Evolutionary conservation across 257 asterid species (phyloP), one percentile per base, ranked within the genome.

Genomic region (Lycium barbarum): DNA sequence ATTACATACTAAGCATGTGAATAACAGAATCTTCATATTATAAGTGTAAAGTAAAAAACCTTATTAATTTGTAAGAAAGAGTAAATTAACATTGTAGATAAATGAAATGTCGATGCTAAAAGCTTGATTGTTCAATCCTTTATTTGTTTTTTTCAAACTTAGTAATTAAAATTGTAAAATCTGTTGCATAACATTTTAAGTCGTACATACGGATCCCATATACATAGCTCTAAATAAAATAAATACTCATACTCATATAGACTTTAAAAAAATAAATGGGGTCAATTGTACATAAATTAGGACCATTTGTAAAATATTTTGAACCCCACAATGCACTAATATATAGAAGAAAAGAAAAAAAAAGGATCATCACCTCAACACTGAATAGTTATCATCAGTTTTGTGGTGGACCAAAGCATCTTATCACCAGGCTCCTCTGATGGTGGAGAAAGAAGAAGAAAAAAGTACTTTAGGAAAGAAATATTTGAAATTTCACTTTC

Each of bases 351-450:
- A 38, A 40, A 18, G 9, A 17, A 40, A 9, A 40, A 9, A 72
- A 73, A 73, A 4, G 17, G 38, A 47, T 73, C 81, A 73, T 12
- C n/a, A 11, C 43, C 81, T 49, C 40, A 22, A 7, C 43, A 49
- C 3, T 74, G 61, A 49, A 51, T 74, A 74, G 81, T 74, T 74
- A 74, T 74, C 40, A 74, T 74, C 61, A 74, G 33, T 6, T 74
- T 10, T 47, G 33, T 76, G 82, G 65, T 76, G 82, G 82, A 76
- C 82, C 47, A 51, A 51, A 76, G 82, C 22, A 76, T 76, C 82
- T 76, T 76, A 76, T 76, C 81, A 53, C 51, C 7, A 22, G 63
- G 45, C 82, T 76, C 82, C 82, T 76, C 53, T 76, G 82, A 76
- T 76, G 26, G 82, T 76, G 82, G 82, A 76, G 63, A 26, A 51